Evolutionary conservation across 2,329 filamentous ascomycete species (phyloP), one percentile per base, ranked within the genome.

Genomic region (Aspergillus tubingensis): DNA sequence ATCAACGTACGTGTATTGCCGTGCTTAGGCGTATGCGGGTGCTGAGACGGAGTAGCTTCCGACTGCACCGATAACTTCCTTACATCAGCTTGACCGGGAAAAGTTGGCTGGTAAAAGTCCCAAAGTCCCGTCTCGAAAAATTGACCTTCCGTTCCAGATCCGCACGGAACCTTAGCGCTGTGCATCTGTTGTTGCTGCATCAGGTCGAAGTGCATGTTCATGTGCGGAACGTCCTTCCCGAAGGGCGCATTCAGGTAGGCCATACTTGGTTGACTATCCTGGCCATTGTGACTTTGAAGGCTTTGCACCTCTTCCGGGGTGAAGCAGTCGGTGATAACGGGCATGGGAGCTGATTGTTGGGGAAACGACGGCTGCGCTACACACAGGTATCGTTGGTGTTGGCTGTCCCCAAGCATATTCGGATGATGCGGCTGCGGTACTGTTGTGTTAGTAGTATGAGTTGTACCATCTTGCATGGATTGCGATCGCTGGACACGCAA

Each of bases 371-470:
- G 76, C 72, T 77, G 83, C 85, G 89, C 88, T 86, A 89, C 89
- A 87, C 90, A 88, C 86, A 86, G 86, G 85, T 87, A 85, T 85
- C 86, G 87, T 83, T 92, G 91, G 88, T 91, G 87, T 86, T 94
- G 91, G 88, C 89, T 85, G 91, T 91, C 90, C 89, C 89, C 90
- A 88, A 92, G 85, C 81, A 87, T 84, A 85, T 92, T 89, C 86
- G 93, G 90, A 85, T 82, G 81, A 80, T 84, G 77, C 78, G 80
- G 81, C 72, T 80, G 81, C 72, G 69, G 63, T 82, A 82, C 79
- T 84, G 81, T 81, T 82, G 80, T 76, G 75, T 81, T 82, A 76
- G 79, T 86, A 80, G 81, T 83, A 63, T 84, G 80, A 80, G 77
- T 78, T 68, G 71, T 74, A 70, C 81, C 81, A 68, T 83, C 81